These are phyloP conservation scores for Parachaetomium inaequale DNA, from an alignment of 495 filamentous ascomycete genomes.

Conservation along the genomic window DNA sequence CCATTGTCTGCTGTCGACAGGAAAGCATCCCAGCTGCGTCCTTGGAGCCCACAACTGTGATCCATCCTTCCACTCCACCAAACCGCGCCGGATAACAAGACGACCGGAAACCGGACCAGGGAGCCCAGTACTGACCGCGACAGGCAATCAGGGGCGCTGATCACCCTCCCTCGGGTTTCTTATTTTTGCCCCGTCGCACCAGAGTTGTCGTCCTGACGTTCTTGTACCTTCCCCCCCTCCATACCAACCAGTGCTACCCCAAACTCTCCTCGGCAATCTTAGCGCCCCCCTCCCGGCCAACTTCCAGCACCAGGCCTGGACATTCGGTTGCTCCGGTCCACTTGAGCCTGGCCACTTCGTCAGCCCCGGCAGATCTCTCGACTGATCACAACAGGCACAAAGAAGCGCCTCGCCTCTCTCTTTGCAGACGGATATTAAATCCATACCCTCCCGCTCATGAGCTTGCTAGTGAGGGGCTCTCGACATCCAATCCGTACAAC, in stretches of 20 bases:
- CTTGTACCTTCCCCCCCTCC: neutral
- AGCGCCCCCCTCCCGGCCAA: neutral
- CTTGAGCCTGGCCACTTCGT: slow-evolving; percentile 5
- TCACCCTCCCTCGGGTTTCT: neutral
- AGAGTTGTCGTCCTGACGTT: slow-evolving; percentile 9
- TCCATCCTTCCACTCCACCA: slow-evolving; percentile 1
- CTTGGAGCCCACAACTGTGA: slow-evolving; percentile 8
- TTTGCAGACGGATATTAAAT: slow-evolving; percentile 9
- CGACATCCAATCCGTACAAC: slow-evolving; percentile 14
- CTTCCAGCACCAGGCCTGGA: neutral
- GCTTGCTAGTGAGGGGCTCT: slow-evolving; percentile 36
- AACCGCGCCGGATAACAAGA: slow-evolving; percentile 8
- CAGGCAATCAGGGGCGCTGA: slow-evolving; percentile 20
- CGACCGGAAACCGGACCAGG: slow-evolving; percentile 6
- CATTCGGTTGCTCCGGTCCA: neutral
- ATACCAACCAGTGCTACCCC: neutral
- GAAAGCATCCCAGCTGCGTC: neutral
- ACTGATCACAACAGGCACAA: slow-evolving; percentile 1
- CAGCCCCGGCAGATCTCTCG: slow-evolving; percentile 4
- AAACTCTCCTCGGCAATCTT: slow-evolving; percentile 1
- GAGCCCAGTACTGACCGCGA: neutral
- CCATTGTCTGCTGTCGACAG: neutral
- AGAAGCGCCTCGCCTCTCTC: neutral
- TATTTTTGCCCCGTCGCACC: neutral
- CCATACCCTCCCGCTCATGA: slow-evolving; percentile 29